Percentiles rank a stretch among this genome's conserved stretches.
phyloP scores from a whole-genome alignment of 257 asterid species.

The Vinca minor region DNA sequence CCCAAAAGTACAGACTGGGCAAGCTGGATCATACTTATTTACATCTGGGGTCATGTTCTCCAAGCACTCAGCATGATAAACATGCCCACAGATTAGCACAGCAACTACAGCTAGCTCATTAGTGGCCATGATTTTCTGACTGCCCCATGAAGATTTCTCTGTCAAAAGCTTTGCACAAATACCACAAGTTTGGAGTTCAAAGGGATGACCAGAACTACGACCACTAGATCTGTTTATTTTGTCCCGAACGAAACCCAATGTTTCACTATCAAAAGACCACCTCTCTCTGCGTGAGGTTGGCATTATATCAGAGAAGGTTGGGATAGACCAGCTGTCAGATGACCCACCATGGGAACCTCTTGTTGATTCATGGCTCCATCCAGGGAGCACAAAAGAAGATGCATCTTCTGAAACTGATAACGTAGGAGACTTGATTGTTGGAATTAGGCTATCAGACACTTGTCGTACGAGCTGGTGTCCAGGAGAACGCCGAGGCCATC shows the following conservation, averaged over 20 bases:
- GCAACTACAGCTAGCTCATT: slow-evolving; percentile 83
- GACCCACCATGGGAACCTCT: slow-evolving; percentile 75
- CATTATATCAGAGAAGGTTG: slow-evolving; percentile 59
- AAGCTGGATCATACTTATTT: slow-evolving; percentile 71
- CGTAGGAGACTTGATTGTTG: slow-evolving; percentile 59
- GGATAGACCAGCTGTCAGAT: slow-evolving; percentile 79
- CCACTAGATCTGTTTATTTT: slow-evolving; percentile 50
- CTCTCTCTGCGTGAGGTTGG: slow-evolving; percentile 56
- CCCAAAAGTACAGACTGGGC: slow-evolving; percentile 91
- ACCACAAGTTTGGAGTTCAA: slow-evolving; percentile 76
- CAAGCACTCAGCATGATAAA: slow-evolving; percentile 87
- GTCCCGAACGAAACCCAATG: slow-evolving; percentile 50
- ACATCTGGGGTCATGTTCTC: slow-evolving; percentile 83
- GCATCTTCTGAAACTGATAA: slow-evolving; percentile 74
- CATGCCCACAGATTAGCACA: slow-evolving; percentile 83
- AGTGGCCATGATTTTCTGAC: slow-evolving; percentile 48
- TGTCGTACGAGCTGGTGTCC: slow-evolving; percentile 53
- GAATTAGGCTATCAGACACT: slow-evolving; percentile 62
- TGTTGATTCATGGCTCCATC: slow-evolving; percentile 66
- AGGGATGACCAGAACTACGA: slow-evolving; percentile 35
- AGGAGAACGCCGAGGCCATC: slow-evolving; percentile 68
- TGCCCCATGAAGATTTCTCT: slow-evolving; percentile 61
- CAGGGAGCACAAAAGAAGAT: slow-evolving; percentile 41
- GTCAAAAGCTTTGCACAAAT: slow-evolving; percentile 66
- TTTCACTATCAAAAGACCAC: slow-evolving; percentile 94